Percentiles rank a stretch among this genome's conserved stretches.
Evolutionary conservation across 768 basidiomycete genomes (phyloP).

Genomic region (Trametes meyenii): DNA sequence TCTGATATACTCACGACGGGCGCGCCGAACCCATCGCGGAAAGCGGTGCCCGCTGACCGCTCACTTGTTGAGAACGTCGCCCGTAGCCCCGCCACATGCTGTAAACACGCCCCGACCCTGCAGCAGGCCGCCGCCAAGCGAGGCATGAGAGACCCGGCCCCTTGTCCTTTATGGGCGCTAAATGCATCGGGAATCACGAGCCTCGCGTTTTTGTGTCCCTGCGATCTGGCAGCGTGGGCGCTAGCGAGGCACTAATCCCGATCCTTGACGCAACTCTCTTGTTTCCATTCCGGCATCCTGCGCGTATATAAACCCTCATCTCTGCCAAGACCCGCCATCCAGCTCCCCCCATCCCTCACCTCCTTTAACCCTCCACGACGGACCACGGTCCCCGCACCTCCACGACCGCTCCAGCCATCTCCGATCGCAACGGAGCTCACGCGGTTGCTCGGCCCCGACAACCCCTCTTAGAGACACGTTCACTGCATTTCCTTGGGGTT

Average conservation of each 20-base stretch:
- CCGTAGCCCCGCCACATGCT: not conserved
- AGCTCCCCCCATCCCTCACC: not conserved
- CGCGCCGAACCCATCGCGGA: not conserved
- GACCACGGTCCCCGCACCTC: not conserved
- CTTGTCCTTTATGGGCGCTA: slow-evolving; percentile 1
- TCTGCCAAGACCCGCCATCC: not conserved
- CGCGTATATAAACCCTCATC: slow-evolving; percentile 2
- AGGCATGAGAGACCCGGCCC: not conserved
- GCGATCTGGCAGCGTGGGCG: slow-evolving; percentile 11
- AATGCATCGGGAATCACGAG: slow-evolving; percentile 14
- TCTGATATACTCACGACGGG: not conserved
- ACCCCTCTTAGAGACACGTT: not conserved
- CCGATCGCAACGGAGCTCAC: slow-evolving; percentile 1
- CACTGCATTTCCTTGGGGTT: too few species aligned
- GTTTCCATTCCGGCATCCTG: slow-evolving; percentile 9
- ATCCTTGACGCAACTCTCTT: slow-evolving; percentile 12
- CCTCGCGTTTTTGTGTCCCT: not conserved
- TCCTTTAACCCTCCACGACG: not conserved
- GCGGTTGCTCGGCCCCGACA: not conserved
- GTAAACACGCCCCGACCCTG: not conserved
- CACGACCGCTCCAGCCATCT: not conserved
- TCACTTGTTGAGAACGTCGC: not conserved
- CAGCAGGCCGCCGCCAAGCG: not conserved
- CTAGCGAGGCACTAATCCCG: not conserved
- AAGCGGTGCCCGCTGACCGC: slow-evolving; percentile 2